Evolutionary conservation across 2,329 filamentous ascomycete species (phyloP).

Genomic region (Atkinsonella texensis): DNA sequence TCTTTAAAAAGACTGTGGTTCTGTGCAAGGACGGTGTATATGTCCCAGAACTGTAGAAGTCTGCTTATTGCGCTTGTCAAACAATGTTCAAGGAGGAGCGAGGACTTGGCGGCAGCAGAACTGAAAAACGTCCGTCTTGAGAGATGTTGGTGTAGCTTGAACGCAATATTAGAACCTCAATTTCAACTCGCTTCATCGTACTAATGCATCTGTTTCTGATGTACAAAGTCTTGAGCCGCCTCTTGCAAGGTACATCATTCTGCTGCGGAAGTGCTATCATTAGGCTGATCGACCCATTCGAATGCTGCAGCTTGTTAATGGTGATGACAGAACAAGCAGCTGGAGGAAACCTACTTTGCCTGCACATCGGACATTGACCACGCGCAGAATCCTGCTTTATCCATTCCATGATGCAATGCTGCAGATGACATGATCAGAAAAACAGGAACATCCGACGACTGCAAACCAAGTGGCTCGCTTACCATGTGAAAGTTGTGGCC

Average conservation of each 20-base stretch:
- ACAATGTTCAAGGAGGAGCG: not conserved
- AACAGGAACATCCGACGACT: not conserved
- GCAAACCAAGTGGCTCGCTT: slow-evolving; percentile 13
- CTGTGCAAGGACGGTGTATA: slow-evolving; percentile 78
- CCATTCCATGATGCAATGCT: slow-evolving; percentile 96
- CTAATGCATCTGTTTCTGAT: not conserved
- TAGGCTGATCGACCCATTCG: slow-evolving; percentile 27
- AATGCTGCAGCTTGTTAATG: slow-evolving; percentile 19
- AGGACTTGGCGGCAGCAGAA: not conserved
- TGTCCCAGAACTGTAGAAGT: slow-evolving; percentile 28
- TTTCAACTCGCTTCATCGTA: not conserved
- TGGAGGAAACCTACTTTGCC: slow-evolving; percentile 54
- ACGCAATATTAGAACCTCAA: not conserved
- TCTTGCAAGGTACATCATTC: slow-evolving; percentile 11
- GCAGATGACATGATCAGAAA: slow-evolving; percentile 1
- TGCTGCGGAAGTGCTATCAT: slow-evolving; percentile 17
- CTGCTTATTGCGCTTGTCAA: not conserved
- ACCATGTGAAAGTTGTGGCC: slow-evolving; percentile 98
- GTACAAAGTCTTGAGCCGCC: not conserved
- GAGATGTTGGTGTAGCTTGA: not conserved
- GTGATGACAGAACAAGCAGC: not conserved
- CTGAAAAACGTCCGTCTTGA: not conserved
- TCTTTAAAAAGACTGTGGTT: slow-evolving; percentile 92
- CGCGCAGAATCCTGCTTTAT: slow-evolving; percentile 89
- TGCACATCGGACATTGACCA: slow-evolving; percentile 94